Base-by-base conservation (phyloP, 169 alveolate species). In the Perkinsus marinus region DNA sequence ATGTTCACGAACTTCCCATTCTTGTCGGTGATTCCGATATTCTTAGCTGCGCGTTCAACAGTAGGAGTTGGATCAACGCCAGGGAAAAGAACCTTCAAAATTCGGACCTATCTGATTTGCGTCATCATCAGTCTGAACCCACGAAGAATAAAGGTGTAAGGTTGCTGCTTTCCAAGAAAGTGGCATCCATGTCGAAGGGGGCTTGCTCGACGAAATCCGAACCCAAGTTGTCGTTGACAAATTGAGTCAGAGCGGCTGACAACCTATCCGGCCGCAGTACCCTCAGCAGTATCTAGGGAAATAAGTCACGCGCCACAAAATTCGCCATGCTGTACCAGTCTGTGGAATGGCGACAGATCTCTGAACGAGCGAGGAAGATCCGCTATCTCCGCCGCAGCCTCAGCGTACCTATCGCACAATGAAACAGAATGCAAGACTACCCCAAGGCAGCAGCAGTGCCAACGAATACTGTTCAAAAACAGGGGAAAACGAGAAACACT, bases 201-300 rank as follows among this genome's bases (percentile, higher is more conserved):
- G 98, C 94, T 92, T 97, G 96, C 93, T 98, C 99, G n/a, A 97
- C 96, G 94, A 94, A 97, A 92, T 95, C 94, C 93, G 95, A 95
- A 30, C 98, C 98, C 95, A 98, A 96, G 43, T 97, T 95, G 93
- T 96, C 97, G 91, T 93, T 90, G 47, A 98, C 98, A 93, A 96
- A 98, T 93, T 97, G 96, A 91, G 97, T 96, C 90, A 98, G 93
- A 19, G 99, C 99, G 26, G 98, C 95, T 22, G 98, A 95, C 89
- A 98, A 93, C 92, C 99, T 95, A 93, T 98, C 99, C 91, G 98
- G 99, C 90, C 99, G 97, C 94, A 98, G 94, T 30, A 98, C 98
- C 93, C 99, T 96, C 79, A 98, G 94, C 37, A 98, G 96, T 90
- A 57, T 19, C 79, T 57, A 16, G 22, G 0, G 34, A 30, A 57